Base-by-base conservation (phyloP, 371 early-diverging fungal genomes). In the Syncephalis plumigaleata region DNA sequence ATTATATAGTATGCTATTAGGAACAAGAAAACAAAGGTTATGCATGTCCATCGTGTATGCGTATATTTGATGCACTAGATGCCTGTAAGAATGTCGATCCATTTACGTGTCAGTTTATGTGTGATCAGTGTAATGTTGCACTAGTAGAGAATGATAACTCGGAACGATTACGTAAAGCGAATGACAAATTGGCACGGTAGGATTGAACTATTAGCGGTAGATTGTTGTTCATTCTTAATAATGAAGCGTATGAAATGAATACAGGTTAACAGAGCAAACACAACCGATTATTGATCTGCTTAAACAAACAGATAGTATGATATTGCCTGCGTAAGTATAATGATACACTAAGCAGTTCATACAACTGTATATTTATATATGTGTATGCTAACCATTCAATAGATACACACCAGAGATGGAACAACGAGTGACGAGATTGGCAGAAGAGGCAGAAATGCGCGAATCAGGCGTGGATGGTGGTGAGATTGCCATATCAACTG, bases 201-300 rank as follows among this genome's bases (percentile, higher is more conserved):
- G 39, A 39, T 23, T 9, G 18, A 25, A n/a, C 18, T 44, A 27
- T 45, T 50, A 22, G 4, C 8, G 22, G n/a, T 18, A 38, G 24
- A 5, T 26, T n/a, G 20, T n/a, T 18, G 9, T 31, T 17, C 8
- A 38, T 23, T 21, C 39, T 9, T 36, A 42, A 36, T 24, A 17
- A 11, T 17, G 21, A 31, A 47, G 5, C 16, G 3, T 25, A 39
- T 46, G 42, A 38, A 44, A 45, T 44, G 48, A 39, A 75, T 31
- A 11, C 11, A 31, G 79, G 49, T 70, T 91, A 42, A 78, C 82
- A 64, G 79, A 77, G 37, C 84, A 90, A 60, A 76, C 79, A 39
- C 68, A 74, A 42, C 83, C 87, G 0, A 85, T 93, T 24, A 71
- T 89, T 40, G 72, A 79, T 4, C 55, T 90, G 22, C 60, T 93